A percentile compares a stretch with the other conserved stretches of the same genome.
These are phyloP conservation scores for Sindora glabra DNA, from an alignment of 306 rosid genomes.

Conservation along the genomic window DNA sequence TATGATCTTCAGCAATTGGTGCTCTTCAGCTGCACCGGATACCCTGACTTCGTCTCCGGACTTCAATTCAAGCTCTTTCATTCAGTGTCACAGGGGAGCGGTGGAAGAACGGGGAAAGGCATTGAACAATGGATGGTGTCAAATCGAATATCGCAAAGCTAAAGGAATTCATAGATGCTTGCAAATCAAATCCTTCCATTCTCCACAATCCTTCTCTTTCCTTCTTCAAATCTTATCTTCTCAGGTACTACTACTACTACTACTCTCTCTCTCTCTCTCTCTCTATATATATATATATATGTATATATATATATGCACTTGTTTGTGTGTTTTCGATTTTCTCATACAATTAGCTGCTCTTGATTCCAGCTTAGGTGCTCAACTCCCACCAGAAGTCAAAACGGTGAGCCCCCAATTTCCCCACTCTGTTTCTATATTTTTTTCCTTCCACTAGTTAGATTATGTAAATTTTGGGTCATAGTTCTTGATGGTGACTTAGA, in stretches of 20 bases:
- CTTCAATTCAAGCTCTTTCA: too few species aligned
- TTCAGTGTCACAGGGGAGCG: too few species aligned
- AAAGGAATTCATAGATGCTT: constrained; percentile 38
- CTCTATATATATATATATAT: too few species aligned
- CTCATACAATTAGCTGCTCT: background rate
- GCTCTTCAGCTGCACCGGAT: too few species aligned
- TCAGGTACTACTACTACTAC: too few species aligned
- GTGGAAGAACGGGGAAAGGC: background rate
- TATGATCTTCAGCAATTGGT: too few species aligned
- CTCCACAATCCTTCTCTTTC: constrained; percentile 54
- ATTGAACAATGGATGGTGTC: constrained; percentile 33
- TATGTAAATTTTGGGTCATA: background rate
- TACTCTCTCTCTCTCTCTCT: too few species aligned
- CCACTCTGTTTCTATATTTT: background rate
- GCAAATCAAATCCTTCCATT: constrained; percentile 66
- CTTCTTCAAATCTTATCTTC: constrained; percentile 81
- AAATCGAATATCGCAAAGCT: constrained; percentile 37
- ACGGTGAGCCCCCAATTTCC: constrained; percentile 20
- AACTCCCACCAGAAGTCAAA: constrained; percentile 45
- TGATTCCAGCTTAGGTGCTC: constrained; percentile 61
- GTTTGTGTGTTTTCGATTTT: background rate
- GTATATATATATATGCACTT: too few species aligned
- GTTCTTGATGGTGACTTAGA: background rate
- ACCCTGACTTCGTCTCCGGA: too few species aligned
- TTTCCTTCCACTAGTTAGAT: background rate